Base-by-base conservation (phyloP, 805 yeast genomes). In the Kurtzmaniella fragi region DNA sequence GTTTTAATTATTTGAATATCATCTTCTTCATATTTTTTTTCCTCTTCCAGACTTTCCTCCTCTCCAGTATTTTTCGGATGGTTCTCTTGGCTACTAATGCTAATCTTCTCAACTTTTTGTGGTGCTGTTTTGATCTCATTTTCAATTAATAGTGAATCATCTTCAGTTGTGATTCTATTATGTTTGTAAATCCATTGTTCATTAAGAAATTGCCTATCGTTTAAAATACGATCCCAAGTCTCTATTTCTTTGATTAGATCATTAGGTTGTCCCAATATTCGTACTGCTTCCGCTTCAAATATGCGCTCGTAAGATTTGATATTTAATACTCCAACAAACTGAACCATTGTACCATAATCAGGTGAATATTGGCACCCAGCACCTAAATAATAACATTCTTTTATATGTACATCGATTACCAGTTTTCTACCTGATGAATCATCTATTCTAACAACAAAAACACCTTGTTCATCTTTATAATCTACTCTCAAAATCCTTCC, bases 381-480 rank as follows among this genome's bases (percentile, higher is more conserved):
- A 1, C 38, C 28, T 11, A 33, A 14, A 38, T 47, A 56, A 13
- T 27, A 13, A 0, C 37, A 10, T 13, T 44, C 45, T 2, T 16
- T 14, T 2, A 61, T 46, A 27, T 48, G 52, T 9, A 57, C 62
- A 5, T 41, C 39, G 5, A 67, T 51, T 3, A 42, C 33, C 64
- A 62, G 68, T 2, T 42, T 9, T 3, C 14, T 30, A 2, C 64
- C 61, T 11, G 70, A 65, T 15, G 43, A 54, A 44, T 68, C 73
- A 38, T 68, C 73, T 3, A 68, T 25, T 5, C 48, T 42, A 6
- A 67, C 10, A 14, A 56, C 28, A 35, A 28, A 17, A 48, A 37
- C 36, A 41, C 52, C 27, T 43, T 43, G n/a, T 35, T 30, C 16
- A 17, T 27, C 16, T 28, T 12, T 35, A 42, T 32, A 8, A 14